Conservation (phyloP, 352 stramenopile species). For the Globisporangium heterothallicum region DNA sequence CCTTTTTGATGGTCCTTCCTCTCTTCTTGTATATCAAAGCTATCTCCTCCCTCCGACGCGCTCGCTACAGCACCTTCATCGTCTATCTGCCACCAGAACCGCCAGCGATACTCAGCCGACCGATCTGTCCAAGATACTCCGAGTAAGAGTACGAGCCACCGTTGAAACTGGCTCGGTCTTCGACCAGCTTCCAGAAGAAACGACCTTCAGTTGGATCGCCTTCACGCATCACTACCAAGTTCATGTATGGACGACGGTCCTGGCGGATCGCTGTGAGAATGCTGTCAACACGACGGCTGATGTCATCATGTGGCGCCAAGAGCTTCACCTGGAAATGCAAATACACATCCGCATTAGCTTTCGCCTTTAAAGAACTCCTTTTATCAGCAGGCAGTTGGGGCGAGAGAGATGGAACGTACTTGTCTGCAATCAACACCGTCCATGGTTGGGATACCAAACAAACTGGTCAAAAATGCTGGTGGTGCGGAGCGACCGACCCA, state of each 20-base stretch:
- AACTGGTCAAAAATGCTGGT: constrained; percentile 77
- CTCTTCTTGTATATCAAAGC: constrained; percentile 5
- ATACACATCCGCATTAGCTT: neutral
- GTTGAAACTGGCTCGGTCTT: constrained; percentile 97
- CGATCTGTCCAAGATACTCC: constrained; percentile 94
- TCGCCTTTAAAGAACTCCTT: too few species aligned
- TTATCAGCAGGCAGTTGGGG: too few species aligned
- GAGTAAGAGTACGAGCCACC: constrained; percentile 97
- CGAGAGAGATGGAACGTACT: constrained; percentile 32
- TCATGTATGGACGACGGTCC: constrained; percentile 76
- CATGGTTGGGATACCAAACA: constrained; percentile 94
- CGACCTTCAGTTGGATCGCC: constrained; percentile 90
- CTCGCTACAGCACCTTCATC: constrained; percentile 10
- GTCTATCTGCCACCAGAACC: constrained; percentile 53
- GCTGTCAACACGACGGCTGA: constrained; percentile 73
- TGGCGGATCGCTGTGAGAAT: constrained; percentile 89
- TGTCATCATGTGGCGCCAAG: constrained; percentile 80
- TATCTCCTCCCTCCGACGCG: constrained; percentile 7
- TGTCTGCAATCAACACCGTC: constrained; percentile 91
- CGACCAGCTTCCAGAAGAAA: constrained; percentile 97
- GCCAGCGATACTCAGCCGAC: constrained; percentile 55
- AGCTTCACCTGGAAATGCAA: constrained; percentile 48
- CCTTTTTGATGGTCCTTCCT: neutral
- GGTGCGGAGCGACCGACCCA: constrained; percentile 93
- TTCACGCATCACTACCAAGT: constrained; percentile 92